These are phyloP conservation scores for Penicillium sp. DNA, from an alignment of 2,329 filamentous ascomycete species.

Conservation along the genomic window DNA sequence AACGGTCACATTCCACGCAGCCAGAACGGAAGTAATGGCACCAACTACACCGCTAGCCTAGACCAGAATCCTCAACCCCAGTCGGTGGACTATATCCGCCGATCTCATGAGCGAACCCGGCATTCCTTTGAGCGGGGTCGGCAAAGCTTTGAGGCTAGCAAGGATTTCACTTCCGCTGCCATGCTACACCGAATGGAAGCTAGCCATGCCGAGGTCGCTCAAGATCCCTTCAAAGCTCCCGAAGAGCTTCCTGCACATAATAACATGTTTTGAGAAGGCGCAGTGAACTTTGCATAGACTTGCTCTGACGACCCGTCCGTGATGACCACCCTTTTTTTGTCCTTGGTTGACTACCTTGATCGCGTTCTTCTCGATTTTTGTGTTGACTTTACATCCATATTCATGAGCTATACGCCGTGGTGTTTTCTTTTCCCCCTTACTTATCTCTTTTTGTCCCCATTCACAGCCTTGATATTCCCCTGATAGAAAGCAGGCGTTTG, in stretches of 20 bases:
- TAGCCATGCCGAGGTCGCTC: slow-evolving; percentile 40
- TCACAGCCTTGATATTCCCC: slow-evolving; percentile 35
- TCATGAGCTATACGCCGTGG: slow-evolving; percentile 25
- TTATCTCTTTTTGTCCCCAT: slow-evolving; percentile 28
- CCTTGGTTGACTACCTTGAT: slow-evolving; percentile 28
- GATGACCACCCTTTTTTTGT: slow-evolving; percentile 27
- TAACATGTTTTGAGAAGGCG: slow-evolving; percentile 30
- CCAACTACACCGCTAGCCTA: slow-evolving; percentile 70
- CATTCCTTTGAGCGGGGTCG: slow-evolving; percentile 83
- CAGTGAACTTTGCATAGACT: slow-evolving; percentile 23
- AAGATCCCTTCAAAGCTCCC: slow-evolving; percentile 34
- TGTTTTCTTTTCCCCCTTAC: slow-evolving; percentile 25
- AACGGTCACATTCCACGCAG: slow-evolving; percentile 78
- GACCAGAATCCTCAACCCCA: slow-evolving; percentile 55
- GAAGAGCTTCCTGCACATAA: slow-evolving; percentile 34
- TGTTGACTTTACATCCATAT: slow-evolving; percentile 11
- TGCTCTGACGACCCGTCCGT: slow-evolving; percentile 29
- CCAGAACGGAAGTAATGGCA: slow-evolving; percentile 91
- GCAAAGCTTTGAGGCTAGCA: slow-evolving; percentile 80
- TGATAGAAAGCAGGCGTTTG: slow-evolving; percentile 42
- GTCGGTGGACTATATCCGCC: slow-evolving; percentile 59
- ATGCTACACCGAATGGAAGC: slow-evolving; percentile 83
- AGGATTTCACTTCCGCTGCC: slow-evolving; percentile 88
- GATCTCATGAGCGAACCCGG: slow-evolving; percentile 83
- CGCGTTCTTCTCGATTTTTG: slow-evolving; percentile 16